Conservation (phyloP, 257 asterid genomes). For the Nyctanthes arbortristis region DNA sequence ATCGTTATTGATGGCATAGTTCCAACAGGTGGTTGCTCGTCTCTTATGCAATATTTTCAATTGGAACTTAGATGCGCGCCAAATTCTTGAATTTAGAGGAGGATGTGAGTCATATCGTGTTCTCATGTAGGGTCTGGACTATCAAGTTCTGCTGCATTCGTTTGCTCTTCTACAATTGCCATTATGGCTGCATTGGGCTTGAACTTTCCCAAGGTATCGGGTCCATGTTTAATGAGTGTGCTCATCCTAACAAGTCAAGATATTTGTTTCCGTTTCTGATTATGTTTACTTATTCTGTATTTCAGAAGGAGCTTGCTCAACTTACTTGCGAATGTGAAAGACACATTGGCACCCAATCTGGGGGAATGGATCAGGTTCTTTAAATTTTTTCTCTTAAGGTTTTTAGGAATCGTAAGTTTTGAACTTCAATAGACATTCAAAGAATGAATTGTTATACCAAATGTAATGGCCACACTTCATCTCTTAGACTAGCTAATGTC, state of each 20-base stretch:
- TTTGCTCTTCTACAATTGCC: constrained; percentile 92
- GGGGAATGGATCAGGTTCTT: constrained; percentile 99
- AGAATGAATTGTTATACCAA: background rate
- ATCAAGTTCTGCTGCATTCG: constrained; percentile 99
- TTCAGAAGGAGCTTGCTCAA: constrained; percentile 95
- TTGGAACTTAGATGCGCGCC: background rate
- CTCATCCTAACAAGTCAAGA: background rate
- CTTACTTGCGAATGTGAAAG: constrained; percentile 95
- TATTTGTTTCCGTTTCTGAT: background rate
- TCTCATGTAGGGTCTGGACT: constrained; percentile 79
- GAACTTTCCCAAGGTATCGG: constrained; percentile 64
- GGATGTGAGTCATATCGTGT: background rate
- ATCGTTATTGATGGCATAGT: constrained; percentile 87
- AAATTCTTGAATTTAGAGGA: background rate
- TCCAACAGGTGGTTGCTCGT: constrained; percentile 64
- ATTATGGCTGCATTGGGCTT: constrained; percentile 78
- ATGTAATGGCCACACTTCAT: background rate
- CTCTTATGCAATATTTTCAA: background rate
- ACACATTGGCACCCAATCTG: constrained; percentile 96
- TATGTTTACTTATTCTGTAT: constrained; percentile 1
- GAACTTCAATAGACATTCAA: background rate
- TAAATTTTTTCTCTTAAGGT: constrained; percentile 1
- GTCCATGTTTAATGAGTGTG: background rate
- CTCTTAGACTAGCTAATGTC: background rate
- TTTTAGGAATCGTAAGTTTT: background rate